phyloP scores from a whole-genome alignment of 1,284 basidiomycete species.

The Heterobasidion irregulare region DNA sequence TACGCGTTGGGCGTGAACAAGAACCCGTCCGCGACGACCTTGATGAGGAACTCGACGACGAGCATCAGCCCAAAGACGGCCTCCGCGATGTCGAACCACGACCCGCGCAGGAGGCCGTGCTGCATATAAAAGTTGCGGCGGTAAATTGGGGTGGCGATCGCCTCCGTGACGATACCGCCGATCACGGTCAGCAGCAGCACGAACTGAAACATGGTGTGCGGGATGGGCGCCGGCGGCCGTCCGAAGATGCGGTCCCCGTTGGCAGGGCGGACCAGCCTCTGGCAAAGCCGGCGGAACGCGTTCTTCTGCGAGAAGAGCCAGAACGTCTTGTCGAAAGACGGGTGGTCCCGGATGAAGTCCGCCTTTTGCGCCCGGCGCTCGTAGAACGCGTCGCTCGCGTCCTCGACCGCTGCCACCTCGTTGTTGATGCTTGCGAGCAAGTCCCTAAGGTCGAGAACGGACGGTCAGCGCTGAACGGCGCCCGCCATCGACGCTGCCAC shows the following conservation, averaged over 20 bases:
- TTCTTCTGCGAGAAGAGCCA: conserved; percentile 88
- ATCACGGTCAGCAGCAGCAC: conserved; percentile 74
- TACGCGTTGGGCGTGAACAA: conserved; percentile 94
- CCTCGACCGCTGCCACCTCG: conserved; percentile 38
- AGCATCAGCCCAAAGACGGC: conserved; percentile 71
- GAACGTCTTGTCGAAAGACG: conserved; percentile 86
- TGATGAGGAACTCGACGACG: conserved; percentile 82
- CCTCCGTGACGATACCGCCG: conserved; percentile 80
- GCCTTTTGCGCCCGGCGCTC: conserved; percentile 80
- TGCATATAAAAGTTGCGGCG: conserved; percentile 65
- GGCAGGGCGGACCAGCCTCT: conserved; percentile 78
- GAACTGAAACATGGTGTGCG: conserved; percentile 71
- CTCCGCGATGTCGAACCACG: conserved; percentile 91
- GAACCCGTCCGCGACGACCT: conserved; percentile 90
- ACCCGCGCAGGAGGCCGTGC: conserved; percentile 53
- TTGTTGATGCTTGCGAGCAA: conserved; percentile 55
- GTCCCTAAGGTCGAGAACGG: conserved; percentile 35
- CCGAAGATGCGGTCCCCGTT: conserved; percentile 85
- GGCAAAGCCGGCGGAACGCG: conserved; percentile 69
- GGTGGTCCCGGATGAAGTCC: conserved; percentile 85
- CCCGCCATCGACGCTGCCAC: conserved; percentile 15
- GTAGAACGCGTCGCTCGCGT: conserved; percentile 51
- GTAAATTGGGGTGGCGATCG: conserved; percentile 82
- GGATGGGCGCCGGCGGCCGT: conserved; percentile 53
- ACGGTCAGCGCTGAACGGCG: background rate